Evolutionary conservation across 2,329 filamentous ascomycete species (phyloP).

Genomic region (Alternaria consortialis): DNA sequence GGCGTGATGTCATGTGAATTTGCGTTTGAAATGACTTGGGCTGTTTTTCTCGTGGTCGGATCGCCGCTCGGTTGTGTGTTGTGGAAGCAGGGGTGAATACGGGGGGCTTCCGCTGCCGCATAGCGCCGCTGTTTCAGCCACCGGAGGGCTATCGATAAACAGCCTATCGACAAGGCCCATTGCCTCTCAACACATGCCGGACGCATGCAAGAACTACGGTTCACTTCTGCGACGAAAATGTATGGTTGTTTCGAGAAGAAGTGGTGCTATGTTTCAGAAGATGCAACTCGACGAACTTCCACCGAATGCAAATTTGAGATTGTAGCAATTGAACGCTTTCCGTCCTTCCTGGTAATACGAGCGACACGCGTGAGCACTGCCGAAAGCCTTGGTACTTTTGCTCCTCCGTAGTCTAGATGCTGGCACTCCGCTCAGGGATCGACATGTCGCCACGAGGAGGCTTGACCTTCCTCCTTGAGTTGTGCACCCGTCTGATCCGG

Average conservation of each 20-base stretch:
- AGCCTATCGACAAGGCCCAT: constrained; percentile 18
- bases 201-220: constrained; percentile 7
- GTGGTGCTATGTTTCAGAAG: constrained; percentile 13
- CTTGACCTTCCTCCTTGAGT: constrained; percentile 5
- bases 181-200: constrained; percentile 20
- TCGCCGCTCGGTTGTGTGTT: constrained; percentile 17
- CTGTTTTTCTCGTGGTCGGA: constrained; percentile 15
- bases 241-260: constrained; percentile 5
- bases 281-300: not conserved
- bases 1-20: constrained; percentile 13
- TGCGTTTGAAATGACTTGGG: constrained; percentile 18
- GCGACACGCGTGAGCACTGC: constrained; percentile 4
- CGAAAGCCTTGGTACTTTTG: constrained; percentile 7
- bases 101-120: constrained; percentile 20
- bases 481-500: not conserved
- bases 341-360: constrained; percentile 4
- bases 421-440: constrained; percentile 1
- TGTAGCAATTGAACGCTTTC: not conserved
- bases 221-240: constrained; percentile 5
- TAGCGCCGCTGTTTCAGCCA: constrained; percentile 30
- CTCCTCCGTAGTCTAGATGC: constrained; percentile 1
- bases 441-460: constrained; percentile 1
- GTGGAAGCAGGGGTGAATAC: constrained; percentile 17
- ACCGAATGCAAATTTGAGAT: constrained; percentile 1
- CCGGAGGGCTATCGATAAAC: constrained; percentile 28